Evolutionary conservation across 2,329 filamentous ascomycete genomes (phyloP), one percentile per base, ranked within the genome.

Genomic region (Calycina marina): DNA sequence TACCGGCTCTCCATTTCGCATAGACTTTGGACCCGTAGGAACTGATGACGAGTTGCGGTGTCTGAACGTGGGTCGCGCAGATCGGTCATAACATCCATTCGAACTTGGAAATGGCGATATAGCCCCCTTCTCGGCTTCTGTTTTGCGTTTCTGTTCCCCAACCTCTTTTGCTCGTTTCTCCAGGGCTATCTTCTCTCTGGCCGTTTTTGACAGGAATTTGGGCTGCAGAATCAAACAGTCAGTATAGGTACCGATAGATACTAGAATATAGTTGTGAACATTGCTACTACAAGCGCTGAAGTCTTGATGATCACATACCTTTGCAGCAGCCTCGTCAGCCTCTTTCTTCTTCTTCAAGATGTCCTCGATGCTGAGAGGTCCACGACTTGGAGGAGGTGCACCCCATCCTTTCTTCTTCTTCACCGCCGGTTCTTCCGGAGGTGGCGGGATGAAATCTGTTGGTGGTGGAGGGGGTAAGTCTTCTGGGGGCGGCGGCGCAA

Each of bases 311-410:
- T 14, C 25, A 39, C 56, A 44, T 59, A 72, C 67, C 58, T 90
- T 93, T 34, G 82, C 70, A 6, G 83, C 78, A 11, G 79, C 83
- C 20, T 79, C 80, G 56, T 90, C 83, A 16, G 81, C 78, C 40
- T 82, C 83, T 51, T 80, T 82, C 64, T 92, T 92, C 59, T 86
- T 79, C 44, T 74, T 72, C 14, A 93, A 59, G 4, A 93, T 68
- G 46, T 93, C 81, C 56, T 93, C 85, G 35, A 93, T 77, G 51
- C 83, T 86, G 29, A 93, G 61, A 6, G 80, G 80, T 30, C 48
- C 48, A 6, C 49, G 45, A 28, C 45, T 47, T 50, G 46, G 40
- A 25, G 50, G 8, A 8, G 11, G 38, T 14, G 57, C 45, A 9
- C 61, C 63, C 63, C 63, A 69, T 44, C 67, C 66, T 31, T 52